Evolutionary conservation across 2,329 filamentous ascomycete genomes (phyloP).

Genomic region (Xylariaceae sp.): DNA sequence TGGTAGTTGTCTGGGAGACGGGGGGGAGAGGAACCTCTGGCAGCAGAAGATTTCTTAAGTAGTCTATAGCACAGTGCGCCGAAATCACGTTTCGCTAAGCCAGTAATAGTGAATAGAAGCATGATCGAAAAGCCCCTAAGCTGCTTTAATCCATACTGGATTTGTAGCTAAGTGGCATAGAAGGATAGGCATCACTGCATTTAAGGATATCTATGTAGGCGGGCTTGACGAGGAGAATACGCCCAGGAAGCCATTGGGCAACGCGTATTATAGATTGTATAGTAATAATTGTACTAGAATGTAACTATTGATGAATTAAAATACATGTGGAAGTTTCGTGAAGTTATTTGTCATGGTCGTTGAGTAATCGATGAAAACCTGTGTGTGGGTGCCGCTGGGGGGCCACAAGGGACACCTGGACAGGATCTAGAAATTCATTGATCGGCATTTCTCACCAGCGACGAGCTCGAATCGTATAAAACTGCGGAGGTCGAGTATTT

Average conservation of each 20-base stretch:
- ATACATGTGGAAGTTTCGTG: not conserved
- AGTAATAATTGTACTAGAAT: not conserved
- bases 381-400: not conserved
- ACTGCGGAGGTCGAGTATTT: not conserved
- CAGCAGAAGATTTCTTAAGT: not conserved
- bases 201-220: slow-evolving; percentile 12
- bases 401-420: slow-evolving; percentile 6
- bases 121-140: slow-evolving; percentile 2
- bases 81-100: slow-evolving; percentile 8
- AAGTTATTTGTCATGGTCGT: not conserved
- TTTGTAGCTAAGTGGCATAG: slow-evolving; percentile 6
- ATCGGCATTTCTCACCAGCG: slow-evolving; percentile 1
- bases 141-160: not conserved
- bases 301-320: not conserved
- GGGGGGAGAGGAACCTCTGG: not conserved
- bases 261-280: not conserved
- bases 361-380: slow-evolving; percentile 13
- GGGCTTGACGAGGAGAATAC: slow-evolving; percentile 16
- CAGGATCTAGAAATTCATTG: not conserved
- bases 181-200: not conserved
- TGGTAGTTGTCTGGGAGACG: not conserved
- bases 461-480: not conserved
- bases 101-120: not conserved
- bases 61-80: not conserved
- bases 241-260: not conserved